These are phyloP conservation scores for Cucumis hystrix DNA, from an alignment of 306 rosid genomes.

Conservation along the genomic window DNA sequence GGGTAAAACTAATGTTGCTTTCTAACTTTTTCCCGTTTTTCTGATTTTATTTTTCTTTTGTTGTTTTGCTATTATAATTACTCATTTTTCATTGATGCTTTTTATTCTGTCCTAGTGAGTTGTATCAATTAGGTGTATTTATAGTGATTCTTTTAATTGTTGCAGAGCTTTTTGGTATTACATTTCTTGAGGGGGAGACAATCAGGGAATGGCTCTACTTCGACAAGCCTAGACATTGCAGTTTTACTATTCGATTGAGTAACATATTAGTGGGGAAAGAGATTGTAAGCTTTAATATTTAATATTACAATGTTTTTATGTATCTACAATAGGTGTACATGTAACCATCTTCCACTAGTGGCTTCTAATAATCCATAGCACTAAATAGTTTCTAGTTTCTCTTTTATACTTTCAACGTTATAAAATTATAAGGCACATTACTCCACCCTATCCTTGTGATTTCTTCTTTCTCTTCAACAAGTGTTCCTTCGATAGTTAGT, in stretches of 20 bases:
- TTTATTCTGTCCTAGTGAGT: background rate
- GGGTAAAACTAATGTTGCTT: slow-evolving; percentile 25
- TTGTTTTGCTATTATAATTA: background rate
- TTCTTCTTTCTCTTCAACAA: too few relatives aligned
- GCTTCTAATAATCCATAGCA: too few relatives aligned
- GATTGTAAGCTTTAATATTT: background rate
- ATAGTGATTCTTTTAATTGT: background rate
- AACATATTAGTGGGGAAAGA: background rate
- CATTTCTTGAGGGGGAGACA: slow-evolving; percentile 74
- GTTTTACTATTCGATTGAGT: background rate
- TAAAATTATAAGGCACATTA: too few relatives aligned
- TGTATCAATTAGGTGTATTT: background rate
- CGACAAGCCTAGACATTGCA: slow-evolving; percentile 81
- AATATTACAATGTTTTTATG: background rate
- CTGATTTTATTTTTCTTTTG: background rate
- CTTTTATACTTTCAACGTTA: too few relatives aligned
- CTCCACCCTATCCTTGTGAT: too few relatives aligned
- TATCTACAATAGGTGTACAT: too few relatives aligned
- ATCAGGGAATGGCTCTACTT: slow-evolving; percentile 97
- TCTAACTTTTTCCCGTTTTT: background rate
- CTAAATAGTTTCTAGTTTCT: too few relatives aligned
- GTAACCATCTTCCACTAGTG: too few relatives aligned
- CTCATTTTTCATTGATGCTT: background rate
- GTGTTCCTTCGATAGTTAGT: too few relatives aligned
- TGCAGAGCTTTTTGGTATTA: slow-evolving; percentile 82